Percentiles rank a stretch among this genome's conserved stretches.
These are phyloP conservation scores for Puccinia coronata DNA, from an alignment of 1,284 basidiomycete species.

Conservation along the genomic window DNA sequence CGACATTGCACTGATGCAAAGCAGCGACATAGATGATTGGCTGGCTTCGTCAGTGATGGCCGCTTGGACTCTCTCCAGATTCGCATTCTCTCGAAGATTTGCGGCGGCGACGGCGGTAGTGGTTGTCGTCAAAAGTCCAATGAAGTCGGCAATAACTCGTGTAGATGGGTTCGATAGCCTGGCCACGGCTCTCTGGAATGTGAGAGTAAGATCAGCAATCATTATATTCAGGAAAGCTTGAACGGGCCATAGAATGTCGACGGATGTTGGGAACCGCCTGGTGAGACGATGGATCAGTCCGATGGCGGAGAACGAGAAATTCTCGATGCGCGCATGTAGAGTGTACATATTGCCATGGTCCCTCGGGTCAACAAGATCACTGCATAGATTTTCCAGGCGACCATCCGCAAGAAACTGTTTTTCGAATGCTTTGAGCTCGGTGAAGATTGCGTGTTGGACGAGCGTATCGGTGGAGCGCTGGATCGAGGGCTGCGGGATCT, in stretches of 20 bases:
- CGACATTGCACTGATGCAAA: slow-evolving; percentile 65
- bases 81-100: slow-evolving; percentile 1
- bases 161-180: neutral
- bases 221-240: slow-evolving; percentile 36
- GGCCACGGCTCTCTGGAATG: slow-evolving; percentile 11
- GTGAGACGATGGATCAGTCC: slow-evolving; percentile 38
- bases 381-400: slow-evolving; percentile 15
- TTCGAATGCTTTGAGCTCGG: slow-evolving; percentile 43
- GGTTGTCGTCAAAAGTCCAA: neutral
- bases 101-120: slow-evolving; percentile 34
- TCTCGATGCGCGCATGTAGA: slow-evolving; percentile 34
- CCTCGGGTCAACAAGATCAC: neutral
- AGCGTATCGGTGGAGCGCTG: slow-evolving; percentile 23
- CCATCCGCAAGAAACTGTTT: slow-evolving; percentile 35
- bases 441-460: slow-evolving; percentile 33
- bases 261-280: slow-evolving; percentile 33
- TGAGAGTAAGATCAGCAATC: slow-evolving; percentile 26
- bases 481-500: slow-evolving; percentile 35
- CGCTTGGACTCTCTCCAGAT: neutral
- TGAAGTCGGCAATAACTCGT: neutral
- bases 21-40: slow-evolving; percentile 59
- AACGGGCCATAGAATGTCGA: slow-evolving; percentile 40
- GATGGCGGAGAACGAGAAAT: slow-evolving; percentile 40
- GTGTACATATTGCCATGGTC: neutral
- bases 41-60: slow-evolving; percentile 23